These are phyloP conservation scores for Ascochyta koolunga DNA, from an alignment of 2,329 filamentous ascomycete species.

Conservation along the genomic window DNA sequence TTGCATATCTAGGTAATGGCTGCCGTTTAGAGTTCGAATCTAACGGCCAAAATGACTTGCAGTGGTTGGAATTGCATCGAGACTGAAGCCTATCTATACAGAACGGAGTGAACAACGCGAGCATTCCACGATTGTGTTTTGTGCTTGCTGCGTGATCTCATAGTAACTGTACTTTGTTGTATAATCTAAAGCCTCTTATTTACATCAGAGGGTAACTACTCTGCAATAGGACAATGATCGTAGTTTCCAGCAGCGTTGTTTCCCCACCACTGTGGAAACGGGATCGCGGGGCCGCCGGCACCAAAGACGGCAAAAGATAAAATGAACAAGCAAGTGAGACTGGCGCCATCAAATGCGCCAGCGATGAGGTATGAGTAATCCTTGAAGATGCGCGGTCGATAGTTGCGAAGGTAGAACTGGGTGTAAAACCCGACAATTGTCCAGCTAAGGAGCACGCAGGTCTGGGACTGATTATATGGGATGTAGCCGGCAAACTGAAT, in stretches of 20 bases:
- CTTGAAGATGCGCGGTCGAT: slow-evolving; percentile 24
- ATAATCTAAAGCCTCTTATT: no score
- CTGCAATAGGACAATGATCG: slow-evolving; percentile 18
- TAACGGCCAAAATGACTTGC: neutral
- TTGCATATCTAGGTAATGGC: neutral
- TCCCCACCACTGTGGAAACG: slow-evolving; percentile 23
- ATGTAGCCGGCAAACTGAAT: slow-evolving; percentile 23
- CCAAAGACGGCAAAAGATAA: slow-evolving; percentile 23
- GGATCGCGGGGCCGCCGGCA: slow-evolving; percentile 15
- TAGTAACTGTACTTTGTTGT: no score
- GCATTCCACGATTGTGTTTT: no score
- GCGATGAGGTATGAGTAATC: slow-evolving; percentile 24
- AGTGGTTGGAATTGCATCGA: neutral
- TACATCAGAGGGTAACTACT: neutral
- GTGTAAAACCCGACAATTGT: slow-evolving; percentile 20
- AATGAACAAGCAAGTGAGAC: slow-evolving; percentile 21
- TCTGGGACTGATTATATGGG: slow-evolving; percentile 23
- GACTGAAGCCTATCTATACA: neutral
- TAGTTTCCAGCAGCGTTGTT: slow-evolving; percentile 23
- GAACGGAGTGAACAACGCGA: no score
- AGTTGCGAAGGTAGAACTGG: slow-evolving; percentile 24
- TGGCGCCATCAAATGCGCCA: slow-evolving; percentile 22
- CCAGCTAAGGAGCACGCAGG: slow-evolving; percentile 22
- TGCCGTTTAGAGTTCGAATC: neutral
- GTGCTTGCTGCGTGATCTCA: no score